Evolutionary conservation across 2,329 filamentous ascomycete genomes (phyloP), one percentile per base, ranked within the genome.

Genomic region (Penicillium sumatraense): DNA sequence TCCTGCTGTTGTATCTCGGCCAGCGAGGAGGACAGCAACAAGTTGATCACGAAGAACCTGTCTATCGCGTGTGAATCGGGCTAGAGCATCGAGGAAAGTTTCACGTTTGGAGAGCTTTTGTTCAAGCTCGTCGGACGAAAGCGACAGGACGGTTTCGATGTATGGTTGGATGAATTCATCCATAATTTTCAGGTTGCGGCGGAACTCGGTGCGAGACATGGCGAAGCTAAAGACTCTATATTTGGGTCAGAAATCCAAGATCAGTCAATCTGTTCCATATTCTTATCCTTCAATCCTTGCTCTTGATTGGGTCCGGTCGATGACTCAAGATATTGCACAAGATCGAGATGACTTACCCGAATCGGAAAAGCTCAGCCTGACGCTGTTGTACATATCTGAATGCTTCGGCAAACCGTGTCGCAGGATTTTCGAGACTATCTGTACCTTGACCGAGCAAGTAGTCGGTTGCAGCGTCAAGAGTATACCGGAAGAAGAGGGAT

Each of bases 1-100:
- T 14, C 82, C 85, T 26, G 92, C 92, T 0, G 93, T 97, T 13
- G 93, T 96, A 73, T 97, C 93, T 18, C 77, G 72, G 13, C 91
- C 92, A 1, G 93, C 93, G 14, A 97, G 83, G 2, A 97, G 83
- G 10, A 96, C 84, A 41, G 89, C 87, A 14, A 95, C 83, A 45
- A 96, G 80, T 73, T 97, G 92, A 74, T 96, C 92, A 29, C 91
- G 89, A 13, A 97, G 82, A 3, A 91, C 83, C 13, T 69, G 70
- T 3, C 70, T 71, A 46, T 80, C 77, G 29, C 89, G 86, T 0
- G 92, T 96, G 76, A 91, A 93, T 35, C 83, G 81, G 41, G 91
- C 91, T 2, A 97, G 83, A 26, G 91, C 89, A 74, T 96, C 89
- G 18, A 96, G 83, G 77, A 97, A 96, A 1, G 89, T 96, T 73